phyloP scores from a whole-genome alignment of 1,284 basidiomycete genomes.

The Sporisorium reilianum region DNA sequence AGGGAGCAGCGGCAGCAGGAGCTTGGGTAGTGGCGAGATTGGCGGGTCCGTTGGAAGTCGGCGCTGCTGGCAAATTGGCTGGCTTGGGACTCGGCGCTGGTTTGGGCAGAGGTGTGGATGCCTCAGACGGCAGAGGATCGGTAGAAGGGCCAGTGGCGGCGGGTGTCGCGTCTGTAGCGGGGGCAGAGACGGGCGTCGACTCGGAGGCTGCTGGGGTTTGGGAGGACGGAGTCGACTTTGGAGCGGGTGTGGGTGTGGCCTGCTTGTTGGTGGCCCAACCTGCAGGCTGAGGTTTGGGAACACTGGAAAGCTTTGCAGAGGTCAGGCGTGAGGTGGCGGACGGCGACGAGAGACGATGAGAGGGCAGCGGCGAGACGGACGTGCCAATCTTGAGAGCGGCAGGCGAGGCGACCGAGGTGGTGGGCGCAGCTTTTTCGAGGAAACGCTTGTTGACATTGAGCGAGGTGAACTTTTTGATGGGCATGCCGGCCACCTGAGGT shows the following conservation, averaged over 20 bases:
- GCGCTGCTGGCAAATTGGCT: constrained; percentile 14
- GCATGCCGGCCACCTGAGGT: constrained; percentile 18
- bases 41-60: constrained; percentile 7
- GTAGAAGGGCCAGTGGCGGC: constrained; percentile 3
- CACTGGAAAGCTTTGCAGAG: constrained; percentile 53
- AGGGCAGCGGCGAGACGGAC: constrained; percentile 32
- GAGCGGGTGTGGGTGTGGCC: constrained; percentile 8
- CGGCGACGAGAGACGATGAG: constrained; percentile 44
- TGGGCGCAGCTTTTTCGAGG: constrained; percentile 62
- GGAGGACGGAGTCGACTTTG: constrained; percentile 21
- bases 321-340: constrained; percentile 41
- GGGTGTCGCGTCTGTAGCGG: constrained; percentile 11
- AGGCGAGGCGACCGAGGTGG: constrained; percentile 22
- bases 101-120: constrained; percentile 29
- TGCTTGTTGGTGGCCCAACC: constrained; percentile 51
- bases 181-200: constrained; percentile 2
- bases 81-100: constrained; percentile 31
- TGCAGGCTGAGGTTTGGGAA: constrained; percentile 50
- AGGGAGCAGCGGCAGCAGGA: constrained; percentile 33
- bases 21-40: background rate
- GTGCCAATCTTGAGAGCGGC: constrained; percentile 40
- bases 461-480: constrained; percentile 63
- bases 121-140: constrained; percentile 36
- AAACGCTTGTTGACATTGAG: constrained; percentile 68
- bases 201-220: constrained; percentile 11